Base-by-base conservation (phyloP, 169 alveolate species). In the Eimeria praecox region DNA sequence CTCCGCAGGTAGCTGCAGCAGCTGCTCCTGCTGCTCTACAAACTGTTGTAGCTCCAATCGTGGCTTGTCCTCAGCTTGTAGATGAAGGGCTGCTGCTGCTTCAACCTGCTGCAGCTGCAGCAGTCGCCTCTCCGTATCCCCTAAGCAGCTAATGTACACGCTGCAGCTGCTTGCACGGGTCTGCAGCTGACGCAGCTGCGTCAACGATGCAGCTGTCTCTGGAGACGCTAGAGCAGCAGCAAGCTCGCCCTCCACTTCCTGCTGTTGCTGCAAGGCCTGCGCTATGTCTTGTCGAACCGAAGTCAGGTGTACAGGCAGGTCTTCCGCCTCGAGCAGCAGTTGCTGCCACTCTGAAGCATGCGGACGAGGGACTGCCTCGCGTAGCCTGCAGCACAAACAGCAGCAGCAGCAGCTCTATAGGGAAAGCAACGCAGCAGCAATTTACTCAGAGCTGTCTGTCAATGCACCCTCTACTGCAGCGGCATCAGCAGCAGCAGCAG, bases 211-310 rank as follows among this genome's bases (percentile, higher is more conserved):
- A 52, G 90, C 90, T 6, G 94, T 49, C 64, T 73, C 62, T 18
- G 96, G 94, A 24, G 92, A 82, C n/a, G 88, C 89, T 30, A 64
- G 64, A 40, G 96, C 89, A 44, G 80, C 86, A 24, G 66, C 93
- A 12, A 93, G 90, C 80, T 82, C 94, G 64, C 64, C 94, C 69
- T 93, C 96, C 49, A 83, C 94, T 14, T 75, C 59, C 94, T 82
- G 90, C 87, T 93, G 96, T 94, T 93, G 96, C 88, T 93, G 94
- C 94, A 93, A 80, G 3, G 90, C 82, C 66, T 77, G 82, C 66
- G 90, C 93, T 3, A 93, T 88, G 38, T 93, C 96, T 62, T 88
- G 93, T 10, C 96, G 86, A 82, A 83, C 77, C 4, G 96, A 64
- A 18, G 90, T 64, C 40, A 93, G 94, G 49, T 77, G 88, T 80